A percentile compares a stretch with the other conserved stretches of the same genome.
Conservation (phyloP, 2,329 filamentous ascomycete genomes). For the Epichloe baconii region DNA sequence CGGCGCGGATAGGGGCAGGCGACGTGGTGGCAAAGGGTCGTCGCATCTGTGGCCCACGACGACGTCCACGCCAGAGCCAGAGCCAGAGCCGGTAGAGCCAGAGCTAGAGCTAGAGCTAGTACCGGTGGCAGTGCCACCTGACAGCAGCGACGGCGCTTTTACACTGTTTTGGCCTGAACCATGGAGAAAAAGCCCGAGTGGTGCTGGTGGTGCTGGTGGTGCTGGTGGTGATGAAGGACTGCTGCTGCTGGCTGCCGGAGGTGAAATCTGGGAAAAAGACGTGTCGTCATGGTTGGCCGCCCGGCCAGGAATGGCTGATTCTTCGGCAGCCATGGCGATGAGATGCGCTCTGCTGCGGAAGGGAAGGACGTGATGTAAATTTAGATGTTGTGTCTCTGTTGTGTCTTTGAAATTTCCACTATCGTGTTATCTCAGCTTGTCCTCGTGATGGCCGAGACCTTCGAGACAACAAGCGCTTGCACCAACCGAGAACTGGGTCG, state of each 20-base stretch:
- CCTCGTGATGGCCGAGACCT: conserved; percentile 11
- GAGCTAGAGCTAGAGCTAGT: neutral
- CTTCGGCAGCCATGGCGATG: neutral
- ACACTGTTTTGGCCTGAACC: neutral
- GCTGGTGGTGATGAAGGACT: conserved; percentile 6
- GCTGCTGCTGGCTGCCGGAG: no score
- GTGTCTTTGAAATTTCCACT: neutral
- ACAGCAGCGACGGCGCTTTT: neutral
- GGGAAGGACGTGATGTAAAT: neutral
- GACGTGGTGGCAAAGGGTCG: conserved; percentile 6
- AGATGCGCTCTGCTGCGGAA: neutral
- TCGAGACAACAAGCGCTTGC: conserved; percentile 4
- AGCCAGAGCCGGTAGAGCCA: neutral
- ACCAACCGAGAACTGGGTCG: conserved; percentile 1
- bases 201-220: conserved; percentile 5
- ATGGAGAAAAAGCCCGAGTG: conserved; percentile 9
- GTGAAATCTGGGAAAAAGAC: no score
- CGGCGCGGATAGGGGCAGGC: conserved; percentile 5
- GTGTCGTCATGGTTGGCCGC: neutral
- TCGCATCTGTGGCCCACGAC: neutral
- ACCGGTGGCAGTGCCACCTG: neutral
- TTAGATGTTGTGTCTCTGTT: neutral
- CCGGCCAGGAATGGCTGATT: neutral
- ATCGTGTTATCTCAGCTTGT: conserved; percentile 7
- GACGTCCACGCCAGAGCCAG: neutral